phyloP scores from a whole-genome alignment of 768 basidiomycete species.

The Guyanaporus albipodus region DNA sequence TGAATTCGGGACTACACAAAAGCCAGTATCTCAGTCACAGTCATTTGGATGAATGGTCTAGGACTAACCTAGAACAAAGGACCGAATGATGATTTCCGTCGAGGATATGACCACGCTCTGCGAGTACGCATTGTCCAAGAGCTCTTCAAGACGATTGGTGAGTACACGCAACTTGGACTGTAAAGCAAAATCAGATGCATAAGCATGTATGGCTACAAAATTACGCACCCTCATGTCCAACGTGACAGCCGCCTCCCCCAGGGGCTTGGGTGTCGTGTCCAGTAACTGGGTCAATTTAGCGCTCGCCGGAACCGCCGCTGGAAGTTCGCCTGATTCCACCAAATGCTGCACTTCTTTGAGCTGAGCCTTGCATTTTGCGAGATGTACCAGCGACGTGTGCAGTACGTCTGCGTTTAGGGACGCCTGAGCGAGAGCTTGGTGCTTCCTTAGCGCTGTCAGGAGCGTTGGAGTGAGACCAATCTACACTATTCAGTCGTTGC shows the following conservation, averaged over 20 bases:
- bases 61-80: constrained; percentile 46
- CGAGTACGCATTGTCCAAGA: constrained; percentile 64
- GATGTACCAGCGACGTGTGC: constrained; percentile 49
- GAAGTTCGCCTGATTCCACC: constrained; percentile 55
- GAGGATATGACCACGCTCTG: constrained; percentile 52
- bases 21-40: constrained; percentile 2
- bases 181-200: not conserved
- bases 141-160: constrained; percentile 62
- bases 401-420: constrained; percentile 50
- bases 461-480: constrained; percentile 64
- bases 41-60: constrained; percentile 27
- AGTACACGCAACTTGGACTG: constrained; percentile 56
- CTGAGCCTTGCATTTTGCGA: constrained; percentile 48
- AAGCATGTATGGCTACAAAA: not conserved
- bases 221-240: constrained; percentile 54
- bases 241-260: constrained; percentile 50
- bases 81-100: constrained; percentile 46
- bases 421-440: constrained; percentile 62
- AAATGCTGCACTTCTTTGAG: constrained; percentile 43
- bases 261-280: constrained; percentile 43
- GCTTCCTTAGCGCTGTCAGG: constrained; percentile 49
- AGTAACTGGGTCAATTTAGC: constrained; percentile 42
- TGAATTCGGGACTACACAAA: constrained; percentile 53
- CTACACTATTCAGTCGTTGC: constrained; percentile 36
- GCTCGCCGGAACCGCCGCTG: constrained; percentile 54